phyloP scores from a whole-genome alignment of 2,329 filamentous ascomycete species.

The Shiraia bambusicola region DNA sequence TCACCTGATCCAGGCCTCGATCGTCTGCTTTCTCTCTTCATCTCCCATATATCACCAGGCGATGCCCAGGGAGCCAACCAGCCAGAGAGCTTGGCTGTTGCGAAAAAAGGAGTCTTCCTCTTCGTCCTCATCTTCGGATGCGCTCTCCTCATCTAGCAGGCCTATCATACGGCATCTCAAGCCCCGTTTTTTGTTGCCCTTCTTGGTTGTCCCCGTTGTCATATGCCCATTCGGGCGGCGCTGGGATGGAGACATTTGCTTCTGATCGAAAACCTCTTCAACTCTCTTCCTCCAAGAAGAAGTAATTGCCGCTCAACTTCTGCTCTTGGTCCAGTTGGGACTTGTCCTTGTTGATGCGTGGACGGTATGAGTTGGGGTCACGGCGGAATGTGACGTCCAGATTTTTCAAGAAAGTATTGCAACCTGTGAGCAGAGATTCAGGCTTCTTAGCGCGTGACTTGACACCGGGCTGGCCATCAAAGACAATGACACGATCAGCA shows the following conservation, averaged over 20 bases:
- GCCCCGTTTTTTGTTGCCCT: slow-evolving; percentile 40
- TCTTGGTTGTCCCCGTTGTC: slow-evolving; percentile 41
- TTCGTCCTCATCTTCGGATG: slow-evolving; percentile 63
- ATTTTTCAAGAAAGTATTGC: slow-evolving; percentile 95
- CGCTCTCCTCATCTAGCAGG: slow-evolving; percentile 57
- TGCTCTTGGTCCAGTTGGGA: slow-evolving; percentile 98
- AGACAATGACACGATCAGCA: slow-evolving; percentile 95
- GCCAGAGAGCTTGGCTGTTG: slow-evolving; percentile 67
- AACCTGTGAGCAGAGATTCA: slow-evolving; percentile 89
- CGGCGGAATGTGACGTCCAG: slow-evolving; percentile 98
- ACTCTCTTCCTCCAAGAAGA: slow-evolving; percentile 90
- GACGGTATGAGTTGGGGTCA: slow-evolving; percentile 92
- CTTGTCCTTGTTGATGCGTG: slow-evolving; percentile 96
- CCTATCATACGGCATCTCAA: slow-evolving; percentile 31
- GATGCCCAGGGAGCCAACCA: slow-evolving; percentile 9
- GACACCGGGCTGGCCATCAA: slow-evolving; percentile 89
- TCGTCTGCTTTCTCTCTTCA: no score
- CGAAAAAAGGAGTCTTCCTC: slow-evolving; percentile 58
- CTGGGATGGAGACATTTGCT: slow-evolving; percentile 42
- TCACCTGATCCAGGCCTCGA: no score
- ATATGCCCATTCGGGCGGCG: slow-evolving; percentile 46
- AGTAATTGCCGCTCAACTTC: slow-evolving; percentile 91
- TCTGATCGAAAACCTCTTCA: slow-evolving; percentile 64
- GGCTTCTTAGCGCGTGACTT: slow-evolving; percentile 85
- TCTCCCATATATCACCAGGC: not conserved